These are phyloP conservation scores for Mycosphaerella arachidis DNA, from an alignment of 2,329 filamentous ascomycete species.

Conservation along the genomic window DNA sequence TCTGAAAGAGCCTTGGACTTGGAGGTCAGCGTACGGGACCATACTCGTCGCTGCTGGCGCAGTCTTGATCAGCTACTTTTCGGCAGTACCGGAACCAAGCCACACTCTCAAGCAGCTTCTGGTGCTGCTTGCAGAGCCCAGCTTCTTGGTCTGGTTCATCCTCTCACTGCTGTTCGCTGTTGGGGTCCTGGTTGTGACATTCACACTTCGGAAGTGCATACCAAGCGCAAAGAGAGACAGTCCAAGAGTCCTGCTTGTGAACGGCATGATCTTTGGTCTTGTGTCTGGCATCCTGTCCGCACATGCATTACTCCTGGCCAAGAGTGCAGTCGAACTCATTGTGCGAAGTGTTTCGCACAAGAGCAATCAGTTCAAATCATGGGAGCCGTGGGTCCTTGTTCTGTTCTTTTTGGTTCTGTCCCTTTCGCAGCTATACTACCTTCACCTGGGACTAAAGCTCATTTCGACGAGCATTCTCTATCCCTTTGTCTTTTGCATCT, in stretches of 20 bases:
- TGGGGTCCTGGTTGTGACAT: slow-evolving; percentile 61
- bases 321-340: slow-evolving; percentile 91
- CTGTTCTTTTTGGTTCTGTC: slow-evolving; percentile 75
- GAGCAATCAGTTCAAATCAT: slow-evolving; percentile 88
- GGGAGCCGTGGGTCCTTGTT: slow-evolving; percentile 91
- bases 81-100: slow-evolving; percentile 86
- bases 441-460: slow-evolving; percentile 88
- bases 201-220: slow-evolving; percentile 39
- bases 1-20: slow-evolving; percentile 87
- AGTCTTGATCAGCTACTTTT: slow-evolving; percentile 88
- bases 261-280: slow-evolving; percentile 82
- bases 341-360: slow-evolving; percentile 80
- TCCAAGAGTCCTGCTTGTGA: slow-evolving; percentile 54
- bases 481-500: slow-evolving; percentile 95
- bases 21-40: slow-evolving; percentile 87
- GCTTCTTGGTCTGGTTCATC: slow-evolving; percentile 87
- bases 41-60: slow-evolving; percentile 82
- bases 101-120: slow-evolving; percentile 82
- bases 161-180: slow-evolving; percentile 68
- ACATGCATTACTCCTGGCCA: slow-evolving; percentile 87
- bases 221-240: slow-evolving; percentile 29
- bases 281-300: slow-evolving; percentile 88
- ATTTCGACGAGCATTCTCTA: slow-evolving; percentile 95
- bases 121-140: slow-evolving; percentile 63
- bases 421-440: slow-evolving; percentile 87